phyloP scores from a whole-genome alignment of 2,329 filamentous ascomycete species.

The Fusarium sp. region DNA sequence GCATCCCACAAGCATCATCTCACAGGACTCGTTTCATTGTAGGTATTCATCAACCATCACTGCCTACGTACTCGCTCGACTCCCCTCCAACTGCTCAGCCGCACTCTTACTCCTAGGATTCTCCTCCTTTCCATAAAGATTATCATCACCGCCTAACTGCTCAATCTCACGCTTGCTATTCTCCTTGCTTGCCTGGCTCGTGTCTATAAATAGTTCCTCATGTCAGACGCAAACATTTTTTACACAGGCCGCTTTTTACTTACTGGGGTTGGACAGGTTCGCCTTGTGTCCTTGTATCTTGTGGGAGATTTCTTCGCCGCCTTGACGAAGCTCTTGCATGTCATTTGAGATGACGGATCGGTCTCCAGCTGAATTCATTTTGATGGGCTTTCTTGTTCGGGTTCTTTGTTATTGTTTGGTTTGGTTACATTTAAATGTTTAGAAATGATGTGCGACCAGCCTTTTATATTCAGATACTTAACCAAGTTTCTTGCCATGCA shows the following conservation, averaged over 20 bases:
- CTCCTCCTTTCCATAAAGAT: conserved; percentile 57
- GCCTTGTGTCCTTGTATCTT: conserved; percentile 58
- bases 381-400: conserved; percentile 3
- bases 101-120: conserved; percentile 57
- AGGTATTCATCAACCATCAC: neutral
- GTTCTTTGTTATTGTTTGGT: neutral
- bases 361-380: conserved; percentile 50
- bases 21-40: no score
- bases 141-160: conserved; percentile 56
- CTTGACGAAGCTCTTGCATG: conserved; percentile 54
- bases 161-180: conserved; percentile 56
- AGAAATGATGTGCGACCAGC: neutral
- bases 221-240: neutral
- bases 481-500: neutral
- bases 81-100: conserved; percentile 55
- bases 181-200: conserved; percentile 59
- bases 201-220: conserved; percentile 48
- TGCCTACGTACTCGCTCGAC: conserved; percentile 41
- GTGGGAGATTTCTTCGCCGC: conserved; percentile 45
- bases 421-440: neutral
- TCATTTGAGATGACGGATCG: conserved; percentile 56
- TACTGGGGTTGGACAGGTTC: conserved; percentile 62
- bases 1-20: neutral
- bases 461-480: conserved; percentile 12
- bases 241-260: neutral